Base-by-base conservation (phyloP, 441 rosid species). In the Geranium incanum region DNA sequence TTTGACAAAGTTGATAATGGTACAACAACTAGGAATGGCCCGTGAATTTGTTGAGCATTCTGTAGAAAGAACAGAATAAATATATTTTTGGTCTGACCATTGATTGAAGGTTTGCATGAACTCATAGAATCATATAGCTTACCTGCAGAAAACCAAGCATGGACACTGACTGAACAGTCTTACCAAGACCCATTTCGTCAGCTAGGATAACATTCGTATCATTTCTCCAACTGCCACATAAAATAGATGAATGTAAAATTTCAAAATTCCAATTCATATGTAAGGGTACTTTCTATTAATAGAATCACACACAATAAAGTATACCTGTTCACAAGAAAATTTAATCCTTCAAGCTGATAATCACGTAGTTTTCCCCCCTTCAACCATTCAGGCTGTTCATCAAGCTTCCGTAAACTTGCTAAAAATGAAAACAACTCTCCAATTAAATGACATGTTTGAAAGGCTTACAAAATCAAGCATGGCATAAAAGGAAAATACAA, bases 171-270 rank as follows among this genome's bases (percentile, higher is more conserved):
- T 96, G 99, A 73, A 96, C 97, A 75, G 99, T 96, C 87, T 96
- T 96, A 71, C 99, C 99, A 73, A 96, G 99, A 82, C 99, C 99
- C 99, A 96, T 96, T 81, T 96, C 99, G 79, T 96, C 99, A 76
- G 99, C 99, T 84, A 93, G 86, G 81, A 96, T 96, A 77, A 96
- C 99, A 86, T 96, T 96, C 21, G 99, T 96, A 80, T 93, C 98
- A 85, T 93, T 96, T 81, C 97, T 88, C 99, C 99, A 96, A 82
- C 98, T 93, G 86, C 57, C 73, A n/a, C 55, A 50, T 67, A 64
- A 23, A 71, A 70, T 69, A 78, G 52, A 73, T 5, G 18, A 19
- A 33, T 15, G 33, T 28, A 37, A 3, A 36, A 67, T 48, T 43
- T 43, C 50, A 43, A 43, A 12, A 43, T 43, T 8, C 50, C 50